Base-by-base conservation (phyloP, 2,329 filamentous ascomycete species). In the Trichoderma koningii region DNA sequence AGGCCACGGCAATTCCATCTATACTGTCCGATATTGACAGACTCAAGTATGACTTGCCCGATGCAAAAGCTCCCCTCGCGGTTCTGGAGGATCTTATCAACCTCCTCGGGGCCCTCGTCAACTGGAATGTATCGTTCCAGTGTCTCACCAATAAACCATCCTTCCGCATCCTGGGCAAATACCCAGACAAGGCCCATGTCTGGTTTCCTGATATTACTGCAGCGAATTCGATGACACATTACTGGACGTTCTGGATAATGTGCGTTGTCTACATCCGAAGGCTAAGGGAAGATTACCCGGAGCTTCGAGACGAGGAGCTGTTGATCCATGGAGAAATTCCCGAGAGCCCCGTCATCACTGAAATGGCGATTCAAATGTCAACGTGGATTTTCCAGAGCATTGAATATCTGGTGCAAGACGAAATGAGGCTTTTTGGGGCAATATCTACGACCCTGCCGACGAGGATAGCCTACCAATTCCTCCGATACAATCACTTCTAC, bases 341-440 rank as follows among this genome's bases (percentile, higher is more conserved):
- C 1, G 64, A 66, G 45, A 64, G 62, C 12, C 52, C 63, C 4
- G 21, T 64, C 5, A 28, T 66, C 23, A 66, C 65, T n/a, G 62
- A 64, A 14, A 30, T 61, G 21, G 45, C 66, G 2, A 65, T 64
- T 4, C 60, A 61, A 14, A 61, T 76, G 1, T 72, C 72, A 1
- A 65, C 57, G 0, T 71, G 70, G 65, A 75, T 77, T 15, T 74
- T 73, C 47, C 68, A 71, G 28, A 77, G 76, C 47, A 75, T 76
- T 50, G 71, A 75, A 7, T 80, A 78, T 64, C 63, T 79, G 7
- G 66, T 78, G 17, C 74, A 75, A 63, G 75, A 78, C 19, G 72
- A 76, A 21, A 77, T 80, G 74, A 76, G 73, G 19, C 67, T 80
- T 0, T 79, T 74, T 63, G 78, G 79, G 0, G 73, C 74, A 3